Evolutionary conservation across 148 eudicot species (phyloP).

Genomic region (Chenopodium formosanum): DNA sequence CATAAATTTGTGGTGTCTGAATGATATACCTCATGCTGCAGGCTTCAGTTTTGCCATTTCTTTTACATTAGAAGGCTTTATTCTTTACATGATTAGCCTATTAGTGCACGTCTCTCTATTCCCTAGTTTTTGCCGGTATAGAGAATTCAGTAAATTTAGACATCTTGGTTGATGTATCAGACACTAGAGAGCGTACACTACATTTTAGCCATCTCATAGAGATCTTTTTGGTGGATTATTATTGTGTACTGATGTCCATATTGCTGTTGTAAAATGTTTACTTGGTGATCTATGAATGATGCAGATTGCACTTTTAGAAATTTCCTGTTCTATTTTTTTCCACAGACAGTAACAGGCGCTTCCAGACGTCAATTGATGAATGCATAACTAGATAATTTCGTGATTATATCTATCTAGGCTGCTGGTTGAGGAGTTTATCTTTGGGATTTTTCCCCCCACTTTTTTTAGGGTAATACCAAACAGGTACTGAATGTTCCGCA

Average conservation of each 20-base stretch:
- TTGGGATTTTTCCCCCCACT: too few species aligned
- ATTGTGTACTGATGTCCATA: slow-evolving; percentile 7
- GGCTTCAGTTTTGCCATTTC: not conserved
- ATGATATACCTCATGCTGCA: not conserved
- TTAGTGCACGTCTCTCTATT: not conserved
- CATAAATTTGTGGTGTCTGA: not conserved
- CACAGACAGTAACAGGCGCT: not conserved
- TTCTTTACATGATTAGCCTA: not conserved
- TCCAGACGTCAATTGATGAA: not conserved
- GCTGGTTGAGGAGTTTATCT: not conserved
- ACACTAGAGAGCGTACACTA: not conserved
- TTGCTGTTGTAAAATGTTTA: slow-evolving; percentile 11
- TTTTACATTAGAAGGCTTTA: slow-evolving; percentile 7
- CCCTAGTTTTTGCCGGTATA: not conserved
- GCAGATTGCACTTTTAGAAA: not conserved
- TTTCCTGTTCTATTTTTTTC: not conserved
- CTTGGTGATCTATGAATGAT: not conserved
- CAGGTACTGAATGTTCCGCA: not conserved
- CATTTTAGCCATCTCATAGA: not conserved
- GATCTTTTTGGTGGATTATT: not conserved
- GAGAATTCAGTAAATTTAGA: slow-evolving; percentile 4
- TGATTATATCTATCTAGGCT: not conserved
- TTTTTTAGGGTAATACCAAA: not conserved
- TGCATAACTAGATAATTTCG: not conserved
- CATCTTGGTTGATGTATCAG: slow-evolving; percentile 4